Evolutionary conservation across 2,329 filamentous ascomycete species (phyloP).

Genomic region (Phaeosphaeria sp.): DNA sequence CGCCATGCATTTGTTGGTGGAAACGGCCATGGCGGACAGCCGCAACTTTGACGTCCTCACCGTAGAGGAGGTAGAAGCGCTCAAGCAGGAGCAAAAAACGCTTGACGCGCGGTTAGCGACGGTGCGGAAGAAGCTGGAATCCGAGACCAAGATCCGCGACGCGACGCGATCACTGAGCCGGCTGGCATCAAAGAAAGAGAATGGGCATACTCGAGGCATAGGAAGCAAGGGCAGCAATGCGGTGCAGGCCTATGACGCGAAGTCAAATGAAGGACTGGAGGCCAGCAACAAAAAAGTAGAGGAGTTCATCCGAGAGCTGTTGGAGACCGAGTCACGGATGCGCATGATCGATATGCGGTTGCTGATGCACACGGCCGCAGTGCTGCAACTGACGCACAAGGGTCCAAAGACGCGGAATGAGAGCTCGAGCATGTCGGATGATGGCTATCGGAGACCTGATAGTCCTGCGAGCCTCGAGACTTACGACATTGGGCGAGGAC

Average conservation of each 20-base stretch:
- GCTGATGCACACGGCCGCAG: constrained; percentile 88
- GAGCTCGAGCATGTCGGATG: constrained; percentile 48
- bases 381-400: constrained; percentile 88
- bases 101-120: constrained; percentile 81
- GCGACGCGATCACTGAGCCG: constrained; percentile 86
- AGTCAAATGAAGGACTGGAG: constrained; percentile 75
- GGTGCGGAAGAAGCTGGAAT: constrained; percentile 79
- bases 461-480: constrained; percentile 80
- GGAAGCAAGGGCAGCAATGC: constrained; percentile 55
- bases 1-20: constrained; percentile 88
- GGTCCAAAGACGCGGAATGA: constrained; percentile 67
- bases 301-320: constrained; percentile 80
- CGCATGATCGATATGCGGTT: constrained; percentile 78
- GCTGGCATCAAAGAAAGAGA: constrained; percentile 70
- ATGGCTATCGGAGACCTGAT: constrained; percentile 62
- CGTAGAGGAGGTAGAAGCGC: constrained; percentile 85
- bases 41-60: constrained; percentile 84
- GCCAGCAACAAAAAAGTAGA: constrained; percentile 83
- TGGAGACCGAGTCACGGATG: constrained; percentile 76
- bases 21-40: constrained; percentile 91
- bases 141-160: constrained; percentile 94
- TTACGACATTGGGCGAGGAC: constrained; percentile 63
- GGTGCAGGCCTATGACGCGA: constrained; percentile 41
- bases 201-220: constrained; percentile 58
- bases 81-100: constrained; percentile 85